These are phyloP conservation scores for Neurospora sp. DNA, from an alignment of 495 filamentous ascomycete genomes.

Conservation along the genomic window DNA sequence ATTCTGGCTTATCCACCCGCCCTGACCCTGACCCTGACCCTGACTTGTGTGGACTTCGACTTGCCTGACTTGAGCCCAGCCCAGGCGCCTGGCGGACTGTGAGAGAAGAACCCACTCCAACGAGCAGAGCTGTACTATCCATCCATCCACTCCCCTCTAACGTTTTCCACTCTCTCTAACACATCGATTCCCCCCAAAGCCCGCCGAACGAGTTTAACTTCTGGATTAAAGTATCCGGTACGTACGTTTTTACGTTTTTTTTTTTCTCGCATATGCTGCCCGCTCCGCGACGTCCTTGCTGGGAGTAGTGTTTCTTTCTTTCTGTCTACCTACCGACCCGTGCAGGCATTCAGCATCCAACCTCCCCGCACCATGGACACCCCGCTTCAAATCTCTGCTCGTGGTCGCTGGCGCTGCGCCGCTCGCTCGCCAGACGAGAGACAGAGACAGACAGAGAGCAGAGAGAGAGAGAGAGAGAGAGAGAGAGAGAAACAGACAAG, in stretches of 20 bases:
- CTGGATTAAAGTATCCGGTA: background rate
- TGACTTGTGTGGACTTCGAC: background rate
- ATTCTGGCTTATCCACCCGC: background rate
- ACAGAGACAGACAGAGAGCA: background rate
- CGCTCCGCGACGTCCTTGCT: conserved; percentile 1
- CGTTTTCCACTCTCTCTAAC: background rate
- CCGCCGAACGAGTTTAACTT: background rate
- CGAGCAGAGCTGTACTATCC: background rate
- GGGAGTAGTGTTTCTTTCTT: conserved; percentile 11
- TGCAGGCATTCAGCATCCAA: background rate
- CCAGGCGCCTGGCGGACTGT: background rate
- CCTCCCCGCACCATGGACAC: background rate
- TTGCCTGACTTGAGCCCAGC: background rate
- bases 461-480: background rate
- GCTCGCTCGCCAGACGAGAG: background rate
- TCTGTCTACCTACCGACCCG: conserved; percentile 7
- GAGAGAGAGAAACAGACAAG: background rate
- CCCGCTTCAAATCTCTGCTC: background rate
- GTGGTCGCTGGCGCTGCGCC: background rate
- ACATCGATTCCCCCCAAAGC: background rate
- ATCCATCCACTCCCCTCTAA: background rate
- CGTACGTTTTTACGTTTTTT: background rate
- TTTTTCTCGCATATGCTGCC: background rate
- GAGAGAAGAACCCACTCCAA: background rate
- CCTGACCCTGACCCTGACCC: background rate